Conservation (phyloP, 169 alveolate genomes). For the Cystoisospora suis region DNA sequence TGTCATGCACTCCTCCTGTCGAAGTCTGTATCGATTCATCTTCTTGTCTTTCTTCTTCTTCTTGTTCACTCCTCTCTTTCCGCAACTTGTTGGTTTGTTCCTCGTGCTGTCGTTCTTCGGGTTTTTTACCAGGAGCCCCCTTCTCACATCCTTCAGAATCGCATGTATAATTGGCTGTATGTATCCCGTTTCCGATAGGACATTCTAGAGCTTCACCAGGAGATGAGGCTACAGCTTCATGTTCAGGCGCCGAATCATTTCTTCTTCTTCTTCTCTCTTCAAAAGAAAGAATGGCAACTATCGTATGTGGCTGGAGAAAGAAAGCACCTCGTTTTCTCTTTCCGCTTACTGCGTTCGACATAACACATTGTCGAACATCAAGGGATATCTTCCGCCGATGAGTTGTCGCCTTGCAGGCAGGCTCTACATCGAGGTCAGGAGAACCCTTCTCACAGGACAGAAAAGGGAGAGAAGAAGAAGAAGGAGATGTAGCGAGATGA, state of each 20-base stretch:
- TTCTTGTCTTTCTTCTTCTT: not conserved
- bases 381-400: no score
- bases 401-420: no score
- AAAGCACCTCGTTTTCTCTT: slow-evolving; percentile 24
- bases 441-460: no score
- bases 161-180: no score
- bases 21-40: not conserved
- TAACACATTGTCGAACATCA: not conserved
- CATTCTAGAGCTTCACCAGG: not conserved
- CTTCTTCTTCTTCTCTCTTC: not conserved
- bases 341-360: not conserved
- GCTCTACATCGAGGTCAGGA: no score
- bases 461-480: no score
- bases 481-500: no score
- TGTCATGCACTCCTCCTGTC: not conserved
- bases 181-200: no score
- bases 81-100: not conserved
- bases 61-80: not conserved
- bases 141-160: no score
- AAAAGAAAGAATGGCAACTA: not conserved
- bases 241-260: not conserved
- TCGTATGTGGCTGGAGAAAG: slow-evolving; percentile 2
- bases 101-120: not conserved
- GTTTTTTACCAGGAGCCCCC: no score
- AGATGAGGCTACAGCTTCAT: not conserved